These are phyloP conservation scores for Globisporangium nagaii DNA, from an alignment of 352 stramenopile genomes.

Conservation along the genomic window DNA sequence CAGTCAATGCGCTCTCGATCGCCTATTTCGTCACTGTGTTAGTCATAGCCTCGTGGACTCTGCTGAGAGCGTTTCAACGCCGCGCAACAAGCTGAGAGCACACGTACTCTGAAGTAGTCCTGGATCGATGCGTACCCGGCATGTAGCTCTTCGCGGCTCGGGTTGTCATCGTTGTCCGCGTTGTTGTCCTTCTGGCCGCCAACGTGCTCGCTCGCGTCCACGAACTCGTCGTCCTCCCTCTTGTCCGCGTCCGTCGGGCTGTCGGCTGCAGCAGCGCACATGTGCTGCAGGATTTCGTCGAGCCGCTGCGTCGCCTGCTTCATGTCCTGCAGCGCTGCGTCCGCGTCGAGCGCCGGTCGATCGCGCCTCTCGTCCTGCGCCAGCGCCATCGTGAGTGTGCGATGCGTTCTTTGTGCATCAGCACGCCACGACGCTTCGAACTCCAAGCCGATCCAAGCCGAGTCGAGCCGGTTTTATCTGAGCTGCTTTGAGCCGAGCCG, in stretches of 20 bases:
- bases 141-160: too few relatives aligned
- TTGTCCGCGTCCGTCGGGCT: not conserved
- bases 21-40: not conserved
- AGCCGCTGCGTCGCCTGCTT: conserved; percentile 21
- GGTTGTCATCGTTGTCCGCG: not conserved
- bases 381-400: too few relatives aligned
- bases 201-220: not conserved
- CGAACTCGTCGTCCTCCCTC: not conserved
- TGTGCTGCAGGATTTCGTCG: conserved; percentile 44
- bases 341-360: not conserved
- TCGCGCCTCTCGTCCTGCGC: not conserved
- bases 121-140: not conserved
- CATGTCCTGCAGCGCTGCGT: conserved; percentile 18
- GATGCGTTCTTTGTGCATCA: too few relatives aligned
- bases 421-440: not conserved
- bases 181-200: not conserved
- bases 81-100: not conserved
- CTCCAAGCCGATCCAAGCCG: not conserved
- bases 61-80: not conserved
- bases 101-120: not conserved
- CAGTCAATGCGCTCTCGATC: not conserved
- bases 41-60: not conserved
- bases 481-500: not conserved
- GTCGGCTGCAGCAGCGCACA: conserved; percentile 18
- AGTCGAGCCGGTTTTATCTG: not conserved